These are phyloP conservation scores for Colletotrichum siamense DNA, from an alignment of 2,329 filamentous ascomycete genomes.

Conservation along the genomic window DNA sequence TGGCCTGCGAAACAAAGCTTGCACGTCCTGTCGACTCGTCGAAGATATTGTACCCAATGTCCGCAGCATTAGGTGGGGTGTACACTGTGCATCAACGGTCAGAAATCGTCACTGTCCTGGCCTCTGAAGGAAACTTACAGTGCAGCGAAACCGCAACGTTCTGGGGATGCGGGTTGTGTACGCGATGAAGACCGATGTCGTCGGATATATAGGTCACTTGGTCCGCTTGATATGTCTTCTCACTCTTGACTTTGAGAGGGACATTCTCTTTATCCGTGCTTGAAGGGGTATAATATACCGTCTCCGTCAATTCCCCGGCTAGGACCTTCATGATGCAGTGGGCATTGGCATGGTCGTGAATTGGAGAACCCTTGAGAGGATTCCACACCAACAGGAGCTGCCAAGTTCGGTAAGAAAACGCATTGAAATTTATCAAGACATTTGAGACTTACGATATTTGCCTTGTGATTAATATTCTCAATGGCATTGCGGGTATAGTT, in stretches of 20 bases:
- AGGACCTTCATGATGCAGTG: not conserved
- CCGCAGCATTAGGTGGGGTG: not conserved
- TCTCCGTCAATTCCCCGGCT: not conserved
- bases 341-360: not conserved
- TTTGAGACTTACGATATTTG: not conserved
- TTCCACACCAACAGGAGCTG: not conserved
- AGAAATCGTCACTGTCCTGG: fast-evolving
- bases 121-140: not conserved
- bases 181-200: not conserved
- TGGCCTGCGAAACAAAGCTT: not conserved
- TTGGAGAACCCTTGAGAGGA: not conserved
- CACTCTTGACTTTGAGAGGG: not conserved
- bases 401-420: not conserved
- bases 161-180: not conserved
- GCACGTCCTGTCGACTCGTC: not conserved
- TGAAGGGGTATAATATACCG: not conserved
- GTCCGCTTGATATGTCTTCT: not conserved
- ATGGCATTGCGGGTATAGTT: not conserved
- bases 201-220: not conserved
- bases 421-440: fast-evolving
- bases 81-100: not conserved
- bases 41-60: not conserved
- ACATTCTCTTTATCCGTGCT: not conserved
- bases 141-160: not conserved
- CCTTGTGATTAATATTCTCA: not conserved